Base-by-base conservation (phyloP, 1,139 yeast species). In the Candida sp. region DNA sequence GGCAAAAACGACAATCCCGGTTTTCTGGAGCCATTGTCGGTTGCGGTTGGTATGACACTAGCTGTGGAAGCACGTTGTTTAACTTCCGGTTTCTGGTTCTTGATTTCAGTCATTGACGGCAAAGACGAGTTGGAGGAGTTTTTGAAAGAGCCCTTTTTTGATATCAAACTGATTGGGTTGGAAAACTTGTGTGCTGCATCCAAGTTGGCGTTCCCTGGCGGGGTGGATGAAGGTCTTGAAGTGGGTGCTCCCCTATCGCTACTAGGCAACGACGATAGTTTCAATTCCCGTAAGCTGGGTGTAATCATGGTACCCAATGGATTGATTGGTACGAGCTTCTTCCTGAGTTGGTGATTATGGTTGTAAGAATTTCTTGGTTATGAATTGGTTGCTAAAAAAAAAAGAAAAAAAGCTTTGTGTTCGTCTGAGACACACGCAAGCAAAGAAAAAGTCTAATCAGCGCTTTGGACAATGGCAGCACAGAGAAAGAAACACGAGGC, bases 1-100 rank as follows among this genome's bases (percentile, higher is more conserved):
- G 77, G 77, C 27, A 73, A 62, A 12, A 35, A 52, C 1, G 48
- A 35, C 7, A 73, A 63, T 1, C 77, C 77, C 4, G 49, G 40
- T 32, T 40, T 44, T 23, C 40, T 33, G 8, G 34, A 43, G 17
- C 33, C 26, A 9, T 11, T 40, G 28, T 40, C 34, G 12, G 33
- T 27, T 4, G 7, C 7, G 6, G 7, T 26, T 11, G 22, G n/a
- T 11, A 11, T 30, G 4, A 37, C 41, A 37, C 22, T 26, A 1
- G 43, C 6, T 12, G 11, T 11, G 2, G 43, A 28, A 28, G 3
- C 7, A 22, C 30, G 33, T 7, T 28, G 43, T 12, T 40, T 40
- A 17, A 6, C 30, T 7, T 40, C 43, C 3, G 22, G 25, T 5
- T 38, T n/a, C 2, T 26, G 28, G 8, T 6, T 9, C 4, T 38